phyloP scores from a whole-genome alignment of 768 basidiomycete genomes.

The Suillus clintonianus region DNA sequence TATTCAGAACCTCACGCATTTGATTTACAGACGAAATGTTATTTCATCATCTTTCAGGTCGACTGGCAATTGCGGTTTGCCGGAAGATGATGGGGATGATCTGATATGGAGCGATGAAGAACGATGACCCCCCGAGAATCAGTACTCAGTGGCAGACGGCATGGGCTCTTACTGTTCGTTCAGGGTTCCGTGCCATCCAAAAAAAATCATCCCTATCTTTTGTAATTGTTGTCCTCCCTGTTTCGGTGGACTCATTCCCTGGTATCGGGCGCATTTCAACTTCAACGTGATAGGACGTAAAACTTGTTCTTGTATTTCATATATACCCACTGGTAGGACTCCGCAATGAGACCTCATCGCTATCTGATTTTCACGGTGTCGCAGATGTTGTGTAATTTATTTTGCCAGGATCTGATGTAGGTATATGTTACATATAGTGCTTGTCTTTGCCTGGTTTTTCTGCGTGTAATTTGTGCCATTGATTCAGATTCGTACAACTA shows the following conservation, averaged over 20 bases:
- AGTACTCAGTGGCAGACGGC: too few species aligned
- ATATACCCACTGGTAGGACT: not conserved
- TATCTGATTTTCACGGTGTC: not conserved
- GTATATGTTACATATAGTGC: too few species aligned
- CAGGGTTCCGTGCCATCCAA: not conserved
- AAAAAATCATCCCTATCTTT: not conserved
- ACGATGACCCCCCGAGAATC: not conserved
- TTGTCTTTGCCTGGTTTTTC: too few species aligned
- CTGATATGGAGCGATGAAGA: conserved; percentile 51
- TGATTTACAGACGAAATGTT: conserved; percentile 25
- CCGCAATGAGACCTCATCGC: not conserved
- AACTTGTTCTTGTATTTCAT: not conserved
- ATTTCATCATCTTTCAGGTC: conserved; percentile 10
- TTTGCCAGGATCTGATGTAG: not conserved
- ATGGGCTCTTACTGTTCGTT: not conserved
- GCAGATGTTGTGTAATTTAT: not conserved
- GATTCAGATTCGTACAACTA: not conserved
- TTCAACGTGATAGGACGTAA: not conserved
- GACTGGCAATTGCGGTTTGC: conserved; percentile 46
- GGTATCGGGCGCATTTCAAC: not conserved
- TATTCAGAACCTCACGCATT: not conserved
- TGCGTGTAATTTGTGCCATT: not conserved
- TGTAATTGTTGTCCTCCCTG: not conserved
- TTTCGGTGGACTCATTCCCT: not conserved
- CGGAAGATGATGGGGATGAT: conserved; percentile 54